Percentiles rank a stretch among this genome's conserved stretches.
phyloP scores from a whole-genome alignment of 805 yeast species.

The Schizosaccharomyces octosporus region DNA sequence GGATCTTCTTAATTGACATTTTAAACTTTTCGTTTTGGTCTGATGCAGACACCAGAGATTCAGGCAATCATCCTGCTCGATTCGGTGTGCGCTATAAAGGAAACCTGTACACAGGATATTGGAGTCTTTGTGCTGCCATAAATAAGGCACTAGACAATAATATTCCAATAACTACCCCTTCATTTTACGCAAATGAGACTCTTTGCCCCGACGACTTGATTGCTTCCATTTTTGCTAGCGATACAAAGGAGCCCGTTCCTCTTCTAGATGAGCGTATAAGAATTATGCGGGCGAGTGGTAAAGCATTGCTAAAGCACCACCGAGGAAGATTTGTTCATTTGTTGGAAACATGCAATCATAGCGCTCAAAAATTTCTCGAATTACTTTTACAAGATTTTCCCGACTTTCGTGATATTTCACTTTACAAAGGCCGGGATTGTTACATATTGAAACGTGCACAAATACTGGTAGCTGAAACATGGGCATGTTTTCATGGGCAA shows the following conservation, averaged over 20 bases:
- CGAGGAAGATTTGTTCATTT: background rate
- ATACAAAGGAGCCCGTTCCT: conserved; percentile 15
- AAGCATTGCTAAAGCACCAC: conserved; percentile 12
- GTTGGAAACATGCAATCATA: conserved; percentile 7
- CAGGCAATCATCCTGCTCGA: conserved; percentile 13
- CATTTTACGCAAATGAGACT: conserved; percentile 14
- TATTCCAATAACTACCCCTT: conserved; percentile 17
- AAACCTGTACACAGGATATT: conserved; percentile 19
- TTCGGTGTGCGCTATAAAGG: conserved; percentile 16
- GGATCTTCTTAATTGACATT: conserved; percentile 21
- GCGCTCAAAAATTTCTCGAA: conserved; percentile 15
- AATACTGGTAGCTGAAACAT: conserved; percentile 19
- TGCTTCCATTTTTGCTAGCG: conserved; percentile 14
- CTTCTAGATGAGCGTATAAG: conserved; percentile 14
- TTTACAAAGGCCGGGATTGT: conserved; percentile 11
- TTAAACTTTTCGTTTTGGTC: conserved; percentile 23
- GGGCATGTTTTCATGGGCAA: conserved; percentile 20
- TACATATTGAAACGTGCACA: conserved; percentile 16
- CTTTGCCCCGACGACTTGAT: conserved; percentile 10
- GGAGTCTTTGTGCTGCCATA: conserved; percentile 21
- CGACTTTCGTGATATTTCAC: conserved; percentile 15
- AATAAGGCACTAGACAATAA: conserved; percentile 19
- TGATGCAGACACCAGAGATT: conserved; percentile 13
- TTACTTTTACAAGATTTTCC: conserved; percentile 12
- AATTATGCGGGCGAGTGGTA: conserved; percentile 17